phyloP scores from a whole-genome alignment of 495 filamentous ascomycete species.

The Entonaema liquescens region DNA sequence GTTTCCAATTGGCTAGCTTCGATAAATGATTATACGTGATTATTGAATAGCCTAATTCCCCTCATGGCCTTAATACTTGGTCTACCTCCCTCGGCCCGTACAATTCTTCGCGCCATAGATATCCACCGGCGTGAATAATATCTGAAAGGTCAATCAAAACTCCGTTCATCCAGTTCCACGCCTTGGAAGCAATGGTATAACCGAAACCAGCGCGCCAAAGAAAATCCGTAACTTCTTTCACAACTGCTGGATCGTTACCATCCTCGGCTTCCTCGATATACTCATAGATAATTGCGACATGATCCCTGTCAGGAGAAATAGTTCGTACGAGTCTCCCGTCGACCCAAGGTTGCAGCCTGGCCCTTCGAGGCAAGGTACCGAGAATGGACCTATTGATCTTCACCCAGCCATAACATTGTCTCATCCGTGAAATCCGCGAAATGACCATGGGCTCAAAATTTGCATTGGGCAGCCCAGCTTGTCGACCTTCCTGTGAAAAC shows the following conservation, averaged over 20 bases:
- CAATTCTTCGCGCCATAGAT: background rate
- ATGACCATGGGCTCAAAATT: background rate
- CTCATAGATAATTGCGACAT: conserved; percentile 17
- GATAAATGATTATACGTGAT: no score
- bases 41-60: no score
- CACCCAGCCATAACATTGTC: conserved; percentile 23
- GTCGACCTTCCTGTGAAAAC: conserved; percentile 10
- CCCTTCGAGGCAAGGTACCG: background rate
- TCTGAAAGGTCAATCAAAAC: conserved; percentile 24
- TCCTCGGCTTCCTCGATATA: conserved; percentile 10
- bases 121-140: conserved; percentile 9
- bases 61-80: background rate
- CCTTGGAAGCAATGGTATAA: background rate
- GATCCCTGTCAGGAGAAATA: background rate
- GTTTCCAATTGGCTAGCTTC: no score
- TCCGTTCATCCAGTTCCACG: conserved; percentile 13
- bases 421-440: conserved; percentile 6
- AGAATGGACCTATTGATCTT: background rate
- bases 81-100: background rate
- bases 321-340: background rate
- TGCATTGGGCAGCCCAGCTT: background rate
- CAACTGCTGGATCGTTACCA: conserved; percentile 1
- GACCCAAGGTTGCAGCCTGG: background rate
- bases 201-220: conserved; percentile 18
- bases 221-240: conserved; percentile 14